Base-by-base conservation (phyloP, 2,329 filamentous ascomycete species). In the Trichoderma atrobrunneum region DNA sequence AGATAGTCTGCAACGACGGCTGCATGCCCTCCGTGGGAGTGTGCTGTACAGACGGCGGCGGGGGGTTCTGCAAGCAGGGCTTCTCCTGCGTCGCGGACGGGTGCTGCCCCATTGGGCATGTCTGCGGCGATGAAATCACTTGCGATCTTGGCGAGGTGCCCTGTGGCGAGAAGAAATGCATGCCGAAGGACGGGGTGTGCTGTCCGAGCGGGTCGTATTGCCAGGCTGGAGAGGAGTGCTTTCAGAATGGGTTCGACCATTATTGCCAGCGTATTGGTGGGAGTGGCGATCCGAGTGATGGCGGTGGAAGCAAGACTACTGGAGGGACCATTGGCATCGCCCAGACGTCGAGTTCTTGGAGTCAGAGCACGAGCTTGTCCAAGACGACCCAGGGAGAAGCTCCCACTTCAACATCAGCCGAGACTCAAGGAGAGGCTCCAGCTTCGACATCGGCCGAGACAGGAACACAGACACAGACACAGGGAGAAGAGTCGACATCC, bases 41-140 rank as follows among this genome's bases (percentile, higher is more conserved):
- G n/a, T 67, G 64, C 64, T 67, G 64, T 4, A 7, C 32, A 21
- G 64, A 67, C 24, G 64, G 64, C 32, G 64, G 64, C 18, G 24
- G 28, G 30, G 64, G 64, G 11, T 67, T 32, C 34, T 67, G 64
- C 26, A 67, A 39, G 64, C 64, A 67, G 26, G 64, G 64, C 18
- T 24, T 24, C 3, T 26, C 64, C 6, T 67, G 54, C 34, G 64
- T 67, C 18, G 11, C 26, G 10, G 64, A 67, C 24, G 64, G 64
- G 24, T 67, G 64, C 34, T 67, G 64, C 8, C 64, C 64, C 18
- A 59, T 67, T 43, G 64, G 64, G 11, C 24, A 59, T 8, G 8
- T n/a, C 5, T 67, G 64, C 30, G 3, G 54, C 24, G 64, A 57
- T 16, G 30, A 28, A 8, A 18, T 59, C 24, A 57, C 16, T 54